Percentiles rank a stretch among this genome's conserved stretches.
Evolutionary conservation across 2,329 filamentous ascomycete species (phyloP).

Genomic region (Zymoseptoria brevis): DNA sequence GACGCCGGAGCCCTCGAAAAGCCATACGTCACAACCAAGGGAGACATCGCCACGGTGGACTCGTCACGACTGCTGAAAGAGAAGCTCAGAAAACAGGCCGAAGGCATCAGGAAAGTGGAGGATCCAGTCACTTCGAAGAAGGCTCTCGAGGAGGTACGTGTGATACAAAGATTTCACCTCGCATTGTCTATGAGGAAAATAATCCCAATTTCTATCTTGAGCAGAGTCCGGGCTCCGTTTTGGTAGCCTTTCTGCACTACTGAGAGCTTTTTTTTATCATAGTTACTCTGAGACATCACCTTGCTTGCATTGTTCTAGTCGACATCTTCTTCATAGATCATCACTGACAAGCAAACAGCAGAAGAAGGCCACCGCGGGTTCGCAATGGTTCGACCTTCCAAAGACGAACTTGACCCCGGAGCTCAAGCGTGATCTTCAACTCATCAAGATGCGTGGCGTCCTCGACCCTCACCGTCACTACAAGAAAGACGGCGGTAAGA

Average conservation of each 20-base stretch:
- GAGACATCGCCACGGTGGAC: constrained; percentile 48
- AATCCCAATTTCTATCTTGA: constrained; percentile 62
- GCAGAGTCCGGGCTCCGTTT: constrained; percentile 68
- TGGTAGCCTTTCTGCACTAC: constrained; percentile 65
- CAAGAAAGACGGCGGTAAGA: constrained; percentile 72
- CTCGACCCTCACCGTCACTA: constrained; percentile 85
- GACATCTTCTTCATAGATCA: constrained; percentile 2
- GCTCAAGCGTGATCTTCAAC: constrained; percentile 79
- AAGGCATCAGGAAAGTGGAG: constrained; percentile 46
- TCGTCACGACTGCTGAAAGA: constrained; percentile 42
- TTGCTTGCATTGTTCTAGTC: constrained; percentile 2
- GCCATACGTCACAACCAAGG: constrained; percentile 47
- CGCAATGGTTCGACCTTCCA: constrained; percentile 81
- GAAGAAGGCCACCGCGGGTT: constrained; percentile 62
- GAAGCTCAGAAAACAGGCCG: constrained; percentile 35
- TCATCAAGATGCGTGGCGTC: constrained; percentile 80
- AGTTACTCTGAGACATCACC: constrained; percentile 62
- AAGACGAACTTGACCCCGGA: constrained; percentile 76
- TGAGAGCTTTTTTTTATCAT: constrained; percentile 61
- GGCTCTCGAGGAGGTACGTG: constrained; percentile 46
- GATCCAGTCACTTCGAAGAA: constrained; percentile 44
- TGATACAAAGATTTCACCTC: constrained; percentile 23
- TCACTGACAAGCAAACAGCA: constrained; percentile 35
- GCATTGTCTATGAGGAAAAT: constrained; percentile 62
- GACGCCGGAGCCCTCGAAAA: constrained; percentile 40